Percentiles rank a stretch among this genome's conserved stretches.
phyloP scores from a whole-genome alignment of 257 asterid genomes.

The Ligustrum vulgare region DNA sequence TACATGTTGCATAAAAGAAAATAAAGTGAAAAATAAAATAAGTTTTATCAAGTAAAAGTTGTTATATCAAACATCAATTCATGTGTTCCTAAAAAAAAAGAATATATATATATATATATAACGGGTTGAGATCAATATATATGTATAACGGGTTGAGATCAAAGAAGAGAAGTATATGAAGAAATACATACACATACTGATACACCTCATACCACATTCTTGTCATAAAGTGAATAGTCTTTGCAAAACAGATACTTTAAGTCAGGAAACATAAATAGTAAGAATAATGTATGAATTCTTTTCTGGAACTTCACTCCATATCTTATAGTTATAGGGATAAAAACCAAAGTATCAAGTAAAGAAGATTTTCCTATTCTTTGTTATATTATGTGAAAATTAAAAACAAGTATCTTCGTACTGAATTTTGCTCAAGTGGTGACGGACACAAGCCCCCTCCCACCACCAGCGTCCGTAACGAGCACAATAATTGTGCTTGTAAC shows the following conservation, averaged over 20 bases:
- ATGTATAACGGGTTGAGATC: no score
- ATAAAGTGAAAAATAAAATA: background rate
- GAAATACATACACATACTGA: background rate
- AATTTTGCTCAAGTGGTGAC: no score
- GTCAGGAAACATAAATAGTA: background rate
- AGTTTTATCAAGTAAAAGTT: background rate
- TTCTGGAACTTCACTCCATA: background rate
- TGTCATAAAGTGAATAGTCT: slow-evolving; percentile 22
- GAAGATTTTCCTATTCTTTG: slow-evolving; percentile 3
- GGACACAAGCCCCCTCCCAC: no score
- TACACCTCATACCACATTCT: background rate
- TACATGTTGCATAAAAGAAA: background rate
- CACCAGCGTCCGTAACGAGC: no score
- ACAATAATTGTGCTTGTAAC: no score
- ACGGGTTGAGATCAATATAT: no score
- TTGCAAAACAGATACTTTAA: background rate
- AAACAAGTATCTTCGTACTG: no score
- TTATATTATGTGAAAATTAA: background rate
- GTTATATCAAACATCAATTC: background rate
- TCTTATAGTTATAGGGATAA: slow-evolving; percentile 13
- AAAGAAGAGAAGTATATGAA: no score
- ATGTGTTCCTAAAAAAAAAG: no score
- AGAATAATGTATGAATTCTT: background rate
- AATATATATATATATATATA: no score
- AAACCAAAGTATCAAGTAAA: slow-evolving; percentile 31